Evolutionary conservation across 2,329 filamentous ascomycete species (phyloP).

Genomic region (Monilinia vaccinii-corymbosi): DNA sequence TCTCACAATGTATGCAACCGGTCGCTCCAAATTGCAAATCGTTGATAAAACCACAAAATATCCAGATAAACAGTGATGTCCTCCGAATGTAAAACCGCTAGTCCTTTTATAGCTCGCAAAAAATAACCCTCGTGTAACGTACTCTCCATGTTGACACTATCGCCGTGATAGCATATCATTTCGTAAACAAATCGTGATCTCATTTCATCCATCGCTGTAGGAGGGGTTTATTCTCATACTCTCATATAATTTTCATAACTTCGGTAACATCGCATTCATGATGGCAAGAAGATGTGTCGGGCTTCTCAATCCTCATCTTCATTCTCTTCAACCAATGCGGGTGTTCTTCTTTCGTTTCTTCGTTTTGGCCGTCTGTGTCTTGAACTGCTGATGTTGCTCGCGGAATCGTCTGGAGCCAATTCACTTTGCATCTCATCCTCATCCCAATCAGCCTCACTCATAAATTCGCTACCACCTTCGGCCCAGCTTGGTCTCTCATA

Average conservation of each 20-base stretch:
- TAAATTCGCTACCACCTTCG: slow-evolving; percentile 38
- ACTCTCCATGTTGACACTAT: not conserved
- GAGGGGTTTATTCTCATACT: not conserved
- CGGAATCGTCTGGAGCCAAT: slow-evolving; percentile 68
- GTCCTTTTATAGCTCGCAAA: not conserved
- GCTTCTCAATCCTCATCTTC: slow-evolving; percentile 38
- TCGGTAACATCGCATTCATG: not conserved
- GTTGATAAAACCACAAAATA: not conserved
- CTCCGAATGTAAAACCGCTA: not conserved
- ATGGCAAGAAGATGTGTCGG: not conserved
- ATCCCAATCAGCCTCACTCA: slow-evolving; percentile 31
- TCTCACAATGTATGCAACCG: not conserved
- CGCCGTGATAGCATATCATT: slow-evolving; percentile 7
- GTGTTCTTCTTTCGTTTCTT: slow-evolving; percentile 59
- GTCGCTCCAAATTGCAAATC: not conserved
- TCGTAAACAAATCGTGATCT: slow-evolving; percentile 14
- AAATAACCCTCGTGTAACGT: not conserved
- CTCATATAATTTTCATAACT: not conserved
- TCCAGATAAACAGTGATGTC: not conserved
- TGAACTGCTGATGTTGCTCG: slow-evolving; percentile 70
- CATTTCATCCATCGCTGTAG: not conserved
- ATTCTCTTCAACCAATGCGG: slow-evolving; percentile 66
- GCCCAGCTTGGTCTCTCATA: slow-evolving; percentile 28
- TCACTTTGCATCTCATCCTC: slow-evolving; percentile 45
- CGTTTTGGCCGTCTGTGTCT: slow-evolving; percentile 58